Evolutionary conservation across 2,329 filamentous ascomycete species (phyloP), one percentile per base, ranked within the genome.

Genomic region (Falciphora oryzae): DNA sequence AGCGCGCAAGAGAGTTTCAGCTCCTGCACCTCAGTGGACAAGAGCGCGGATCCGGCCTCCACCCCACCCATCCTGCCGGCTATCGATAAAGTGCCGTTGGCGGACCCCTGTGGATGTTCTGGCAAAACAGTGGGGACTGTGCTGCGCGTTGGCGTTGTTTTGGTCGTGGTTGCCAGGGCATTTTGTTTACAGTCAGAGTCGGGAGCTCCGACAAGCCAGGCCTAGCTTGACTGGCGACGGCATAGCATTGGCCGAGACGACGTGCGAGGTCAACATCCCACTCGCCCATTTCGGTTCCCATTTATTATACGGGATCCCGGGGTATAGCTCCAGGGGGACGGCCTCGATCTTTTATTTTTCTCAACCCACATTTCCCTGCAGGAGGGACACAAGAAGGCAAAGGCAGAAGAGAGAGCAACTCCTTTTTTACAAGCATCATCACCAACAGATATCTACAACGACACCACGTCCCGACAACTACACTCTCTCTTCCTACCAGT

Each of bases 301-400:
- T 53, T 53, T 53, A 53, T 53, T 53, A 53, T 53, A 53, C 44
- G n/a, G n/a, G 44, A 53, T 53, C 44, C 44, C 8, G 44, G 44
- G 44, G 44, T 53, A 53, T 53, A 53, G 44, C 44, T 53, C 44
- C 44, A 53, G n/a, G 22, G 44, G 13, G 44, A 11, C 7, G 44
- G 44, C 44, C 44, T 53, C 44, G 44, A 53, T 25, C n/a, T 22
- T 53, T 53, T 53, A 44, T 53, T n/a, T 14, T 53, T 53, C 22
- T 53, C 44, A 53, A 50, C 44, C 44, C 44, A 53, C 44, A n/a
- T 53, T 53, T 53, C 44, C 14, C 58, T 59, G 25, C 57, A 56
- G 58, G 32, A 18, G 31, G 29, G 28, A 53, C 7, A 25, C 44
- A 10, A n/a, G 2, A 25, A 53, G 18, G 44, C 44, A 25, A n/a